Percentiles rank a stretch among this genome's conserved stretches.
Conservation (phyloP, 345 rosid species). For the Mallotus nudiflorus region DNA sequence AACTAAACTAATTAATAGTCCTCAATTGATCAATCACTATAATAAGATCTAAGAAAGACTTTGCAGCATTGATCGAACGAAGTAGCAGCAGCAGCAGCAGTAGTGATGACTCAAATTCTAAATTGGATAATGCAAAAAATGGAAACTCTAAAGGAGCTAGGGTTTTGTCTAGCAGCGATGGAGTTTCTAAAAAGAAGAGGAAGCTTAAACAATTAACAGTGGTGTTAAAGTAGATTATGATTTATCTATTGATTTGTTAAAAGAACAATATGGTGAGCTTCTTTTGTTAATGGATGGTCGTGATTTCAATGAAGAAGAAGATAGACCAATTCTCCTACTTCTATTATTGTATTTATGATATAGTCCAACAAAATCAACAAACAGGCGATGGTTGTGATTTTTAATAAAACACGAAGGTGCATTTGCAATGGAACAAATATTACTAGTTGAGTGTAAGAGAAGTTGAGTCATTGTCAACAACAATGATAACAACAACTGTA, state of each 20-base stretch:
- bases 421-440: background rate
- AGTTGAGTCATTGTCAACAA: slow-evolving; percentile 52
- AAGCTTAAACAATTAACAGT: slow-evolving; percentile 32
- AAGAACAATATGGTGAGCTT: too few species aligned
- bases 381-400: slow-evolving; percentile 34
- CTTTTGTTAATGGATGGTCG: too few species aligned
- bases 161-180: slow-evolving; percentile 17
- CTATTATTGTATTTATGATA: slow-evolving; percentile 45
- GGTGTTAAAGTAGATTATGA: slow-evolving; percentile 44
- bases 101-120: slow-evolving; percentile 44
- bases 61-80: slow-evolving; percentile 48
- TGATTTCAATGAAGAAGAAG: slow-evolving; percentile 24
- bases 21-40: too few species aligned
- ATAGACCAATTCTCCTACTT: slow-evolving; percentile 48
- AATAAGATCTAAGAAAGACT: too few species aligned
- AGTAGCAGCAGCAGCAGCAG: slow-evolving; percentile 25
- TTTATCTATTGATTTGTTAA: too few species aligned
- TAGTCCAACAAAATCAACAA: slow-evolving; percentile 72
- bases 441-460: slow-evolving; percentile 34
- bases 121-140: slow-evolving; percentile 39
- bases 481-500: slow-evolving; percentile 39
- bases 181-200: slow-evolving; percentile 24
- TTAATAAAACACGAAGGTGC: slow-evolving; percentile 36
- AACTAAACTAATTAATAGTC: too few species aligned
- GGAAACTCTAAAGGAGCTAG: too few species aligned